Evolutionary conservation across 2,329 filamentous ascomycete genomes (phyloP).

Genomic region (Ceratocystis papillata): DNA sequence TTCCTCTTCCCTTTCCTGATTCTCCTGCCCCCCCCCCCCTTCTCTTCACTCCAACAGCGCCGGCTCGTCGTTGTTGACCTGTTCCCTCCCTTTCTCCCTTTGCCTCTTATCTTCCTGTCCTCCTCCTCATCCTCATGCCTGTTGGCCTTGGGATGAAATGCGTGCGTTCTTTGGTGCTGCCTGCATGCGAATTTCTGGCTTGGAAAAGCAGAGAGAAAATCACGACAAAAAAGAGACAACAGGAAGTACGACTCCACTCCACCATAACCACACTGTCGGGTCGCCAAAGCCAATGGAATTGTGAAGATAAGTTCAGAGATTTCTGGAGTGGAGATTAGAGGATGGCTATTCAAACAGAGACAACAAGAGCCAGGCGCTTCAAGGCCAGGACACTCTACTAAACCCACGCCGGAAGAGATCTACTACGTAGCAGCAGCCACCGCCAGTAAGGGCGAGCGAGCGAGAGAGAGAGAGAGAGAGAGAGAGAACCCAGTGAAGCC

Average conservation of each 20-base stretch:
- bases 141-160: neutral
- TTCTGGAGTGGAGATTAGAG: neutral
- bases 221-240: neutral
- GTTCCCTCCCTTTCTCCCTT: neutral
- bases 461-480: neutral
- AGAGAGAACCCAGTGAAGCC: neutral
- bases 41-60: neutral
- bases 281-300: neutral
- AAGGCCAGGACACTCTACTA: neutral
- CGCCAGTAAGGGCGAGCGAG: neutral
- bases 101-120: neutral
- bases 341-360: conserved; percentile 6
- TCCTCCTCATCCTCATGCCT: neutral
- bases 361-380: neutral
- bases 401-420: no score
- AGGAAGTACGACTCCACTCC: conserved; percentile 3
- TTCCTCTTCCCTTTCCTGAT: neutral
- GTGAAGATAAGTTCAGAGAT: neutral
- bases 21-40: no score
- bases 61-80: no score
- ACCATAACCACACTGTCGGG: conserved; percentile 1
- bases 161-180: neutral
- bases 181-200: neutral
- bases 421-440: no score
- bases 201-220: neutral